A percentile compares a stretch with the other conserved stretches of the same genome.
These are phyloP conservation scores for Phoma sp. DNA, from an alignment of 2,329 filamentous ascomycete species.

Conservation along the genomic window DNA sequence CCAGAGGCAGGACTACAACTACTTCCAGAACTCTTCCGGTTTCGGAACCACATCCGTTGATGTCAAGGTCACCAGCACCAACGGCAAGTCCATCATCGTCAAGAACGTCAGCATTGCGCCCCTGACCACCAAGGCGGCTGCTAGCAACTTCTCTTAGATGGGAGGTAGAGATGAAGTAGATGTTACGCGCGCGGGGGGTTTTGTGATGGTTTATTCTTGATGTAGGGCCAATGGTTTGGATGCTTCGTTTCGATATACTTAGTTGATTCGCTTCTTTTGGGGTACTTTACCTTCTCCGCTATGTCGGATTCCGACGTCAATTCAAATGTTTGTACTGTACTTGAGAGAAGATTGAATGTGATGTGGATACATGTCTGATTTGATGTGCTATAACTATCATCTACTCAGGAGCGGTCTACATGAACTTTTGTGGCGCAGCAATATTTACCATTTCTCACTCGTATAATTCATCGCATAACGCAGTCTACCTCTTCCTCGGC, in stretches of 20 bases:
- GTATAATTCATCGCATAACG: not conserved
- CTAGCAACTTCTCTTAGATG: slow-evolving; percentile 41
- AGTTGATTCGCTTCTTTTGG: slow-evolving; percentile 12
- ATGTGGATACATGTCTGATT: too few relatives aligned
- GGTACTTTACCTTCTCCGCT: slow-evolving; percentile 8
- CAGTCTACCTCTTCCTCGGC: slow-evolving; percentile 10
- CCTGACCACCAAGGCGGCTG: slow-evolving; percentile 32
- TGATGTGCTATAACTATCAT: too few relatives aligned
- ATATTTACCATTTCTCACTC: not conserved
- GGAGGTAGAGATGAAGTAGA: not conserved
- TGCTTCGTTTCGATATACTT: slow-evolving; percentile 3
- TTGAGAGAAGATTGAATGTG: not conserved
- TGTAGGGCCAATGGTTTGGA: slow-evolving; percentile 7
- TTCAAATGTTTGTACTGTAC: not conserved
- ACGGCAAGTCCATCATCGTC: slow-evolving; percentile 60
- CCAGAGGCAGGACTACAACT: slow-evolving; percentile 60
- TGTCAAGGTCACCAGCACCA: slow-evolving; percentile 62
- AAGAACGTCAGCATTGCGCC: slow-evolving; percentile 57
- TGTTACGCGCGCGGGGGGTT: not conserved
- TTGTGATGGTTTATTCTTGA: slow-evolving; percentile 14
- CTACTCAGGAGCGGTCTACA: not conserved
- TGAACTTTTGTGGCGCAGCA: not conserved
- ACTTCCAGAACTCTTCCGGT: slow-evolving; percentile 65
- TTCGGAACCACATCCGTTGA: slow-evolving; percentile 63
- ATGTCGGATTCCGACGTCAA: not conserved